Base-by-base conservation (phyloP, 495 filamentous ascomycete genomes). In the Aspergillus affinis region DNA sequence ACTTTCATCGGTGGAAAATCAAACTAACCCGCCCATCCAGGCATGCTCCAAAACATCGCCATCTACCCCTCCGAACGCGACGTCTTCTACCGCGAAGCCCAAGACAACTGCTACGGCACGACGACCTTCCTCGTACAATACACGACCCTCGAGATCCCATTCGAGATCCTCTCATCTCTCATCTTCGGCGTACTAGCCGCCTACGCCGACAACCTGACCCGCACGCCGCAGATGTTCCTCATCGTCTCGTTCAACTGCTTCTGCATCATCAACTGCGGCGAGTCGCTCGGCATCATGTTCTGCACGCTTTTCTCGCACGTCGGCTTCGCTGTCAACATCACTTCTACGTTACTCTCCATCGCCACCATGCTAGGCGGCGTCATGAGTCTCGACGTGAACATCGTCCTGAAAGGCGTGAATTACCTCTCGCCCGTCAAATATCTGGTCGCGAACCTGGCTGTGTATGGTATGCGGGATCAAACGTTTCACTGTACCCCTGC, bases 281-380 rank as follows among this genome's bases (percentile, higher is more conserved):
- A 92, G 73, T 87, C 83, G 48, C 64, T 91, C n/a, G 89, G 89
- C 0, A 91, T 92, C 61, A 84, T 90, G 73, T 90, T 92, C 74
- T 90, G 88, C 66, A 91, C 89, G 0, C 73, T 91, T 7, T 88
- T 91, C 71, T 69, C 74, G 32, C 89, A 92, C 64, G 87, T 87
- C 0, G 89, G 89, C 2, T 91, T 92, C 68, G 86, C 88, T 9
- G 81, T 91, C 49, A 90, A 89, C 60, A 67, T 90, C 46, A 88
- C 83, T 3, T 83, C 80, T 2, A 79, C 88, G 47, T 66, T 91
- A 4, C 72, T 91, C 0, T 83, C 81, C 0, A 80, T 92, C 23
- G 82, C 87, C 1, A 83, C 82, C 23, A 79, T 88, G 65, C 87
- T 91, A 75, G 80, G 82, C 4, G 89, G 89, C 3, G 76, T 90